phyloP scores from a whole-genome alignment of 129 eudicot genomes.

The Logfia minima region DNA sequence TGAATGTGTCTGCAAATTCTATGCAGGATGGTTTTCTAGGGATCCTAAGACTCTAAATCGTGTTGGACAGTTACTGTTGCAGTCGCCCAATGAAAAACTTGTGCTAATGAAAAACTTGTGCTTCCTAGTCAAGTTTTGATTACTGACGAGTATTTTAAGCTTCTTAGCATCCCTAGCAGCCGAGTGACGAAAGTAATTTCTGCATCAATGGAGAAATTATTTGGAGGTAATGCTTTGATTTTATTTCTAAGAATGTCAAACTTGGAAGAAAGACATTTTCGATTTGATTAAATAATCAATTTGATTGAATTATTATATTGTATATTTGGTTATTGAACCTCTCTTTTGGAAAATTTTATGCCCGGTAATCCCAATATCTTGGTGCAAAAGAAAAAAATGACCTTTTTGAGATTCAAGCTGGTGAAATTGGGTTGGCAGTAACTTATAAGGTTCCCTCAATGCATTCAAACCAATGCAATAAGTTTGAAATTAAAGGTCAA shows the following conservation, averaged over 20 bases:
- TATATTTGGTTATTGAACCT: background rate
- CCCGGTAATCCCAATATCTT: background rate
- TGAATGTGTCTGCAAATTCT: background rate
- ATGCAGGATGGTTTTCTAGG: constrained; percentile 89
- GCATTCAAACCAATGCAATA: background rate
- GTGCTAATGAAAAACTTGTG: too few species aligned
- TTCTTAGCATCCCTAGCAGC: constrained; percentile 52
- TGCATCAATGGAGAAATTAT: constrained; percentile 55
- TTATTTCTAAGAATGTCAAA: background rate
- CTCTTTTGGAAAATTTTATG: background rate
- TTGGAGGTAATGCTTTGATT: constrained; percentile 56
- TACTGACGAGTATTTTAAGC: constrained; percentile 87
- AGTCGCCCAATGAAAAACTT: constrained; percentile 33
- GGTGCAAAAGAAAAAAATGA: background rate
- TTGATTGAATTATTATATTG: background rate
- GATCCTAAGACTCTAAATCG: constrained; percentile 64
- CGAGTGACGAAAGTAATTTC: constrained; percentile 43
- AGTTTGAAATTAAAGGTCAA: background rate
- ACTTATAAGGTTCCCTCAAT: background rate
- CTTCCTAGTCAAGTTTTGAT: constrained; percentile 53
- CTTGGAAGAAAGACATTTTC: background rate
- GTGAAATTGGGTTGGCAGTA: background rate
- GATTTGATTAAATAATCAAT: too few species aligned
- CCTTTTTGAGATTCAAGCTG: background rate
- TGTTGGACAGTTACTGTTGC: constrained; percentile 65